Percentiles rank a stretch among this genome's conserved stretches.
Evolutionary conservation across 768 basidiomycete genomes (phyloP).

Genomic region (Plicaturopsis crispa): DNA sequence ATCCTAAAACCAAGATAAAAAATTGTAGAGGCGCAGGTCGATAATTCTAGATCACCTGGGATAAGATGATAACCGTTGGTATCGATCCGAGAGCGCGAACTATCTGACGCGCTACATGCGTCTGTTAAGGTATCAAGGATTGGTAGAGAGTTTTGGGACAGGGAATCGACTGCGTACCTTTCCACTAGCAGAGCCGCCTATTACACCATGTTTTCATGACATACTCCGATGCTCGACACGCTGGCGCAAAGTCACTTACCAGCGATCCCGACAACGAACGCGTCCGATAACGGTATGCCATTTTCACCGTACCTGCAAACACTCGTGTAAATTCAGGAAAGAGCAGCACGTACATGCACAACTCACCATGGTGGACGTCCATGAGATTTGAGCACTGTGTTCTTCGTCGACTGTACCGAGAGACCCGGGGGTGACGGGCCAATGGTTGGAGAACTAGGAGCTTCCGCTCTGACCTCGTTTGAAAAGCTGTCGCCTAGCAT

Average conservation of each 20-base stretch:
- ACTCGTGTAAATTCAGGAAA: conserved; percentile 6
- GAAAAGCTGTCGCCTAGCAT: background rate
- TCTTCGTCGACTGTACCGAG: conserved; percentile 37
- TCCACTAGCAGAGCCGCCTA: conserved; percentile 82
- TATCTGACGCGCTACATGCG: conserved; percentile 79
- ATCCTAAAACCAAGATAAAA: conserved; percentile 44
- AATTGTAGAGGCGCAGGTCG: background rate
- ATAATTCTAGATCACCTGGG: conserved; percentile 48
- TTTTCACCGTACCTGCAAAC: conserved; percentile 67
- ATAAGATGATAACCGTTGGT: conserved; percentile 85
- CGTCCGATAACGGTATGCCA: conserved; percentile 59
- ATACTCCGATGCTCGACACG: background rate
- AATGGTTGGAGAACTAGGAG: background rate
- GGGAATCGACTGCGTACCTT: conserved; percentile 44
- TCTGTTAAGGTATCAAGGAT: conserved; percentile 32
- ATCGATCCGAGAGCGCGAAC: conserved; percentile 76
- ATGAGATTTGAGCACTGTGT: conserved; percentile 75
- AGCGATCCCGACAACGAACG: conserved; percentile 81
- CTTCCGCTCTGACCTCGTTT: background rate
- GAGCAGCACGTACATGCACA: conserved; percentile 5
- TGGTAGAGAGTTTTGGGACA: conserved; percentile 5
- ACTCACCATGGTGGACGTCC: conserved; percentile 78
- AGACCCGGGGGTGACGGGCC: background rate
- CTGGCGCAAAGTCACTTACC: conserved; percentile 38
- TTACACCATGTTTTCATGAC: conserved; percentile 2